Conservation (phyloP, 108 stramenopile species). For the Mediolabrus comicus region DNA sequence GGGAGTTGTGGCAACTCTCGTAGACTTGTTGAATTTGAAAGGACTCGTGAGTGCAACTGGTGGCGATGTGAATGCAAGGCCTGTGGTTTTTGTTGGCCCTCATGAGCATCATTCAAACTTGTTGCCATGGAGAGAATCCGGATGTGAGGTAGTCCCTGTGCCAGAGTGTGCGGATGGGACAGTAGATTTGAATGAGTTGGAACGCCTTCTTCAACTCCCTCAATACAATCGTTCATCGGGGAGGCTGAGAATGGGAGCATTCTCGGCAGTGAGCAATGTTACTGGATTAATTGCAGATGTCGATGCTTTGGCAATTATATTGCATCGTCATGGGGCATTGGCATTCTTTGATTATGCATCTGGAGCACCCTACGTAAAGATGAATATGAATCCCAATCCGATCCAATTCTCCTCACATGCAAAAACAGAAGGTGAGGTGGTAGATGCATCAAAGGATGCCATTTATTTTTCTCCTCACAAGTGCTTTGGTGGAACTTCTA, state of each 20-base stretch:
- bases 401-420: conserved; percentile 47
- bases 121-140: conserved; percentile 95
- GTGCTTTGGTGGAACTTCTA: conserved; percentile 74
- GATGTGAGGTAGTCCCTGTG: conserved; percentile 68
- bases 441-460: conserved; percentile 76
- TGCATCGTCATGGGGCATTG: conserved; percentile 88
- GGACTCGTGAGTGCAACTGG: not conserved
- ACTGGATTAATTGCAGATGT: conserved; percentile 89
- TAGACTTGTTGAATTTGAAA: conserved; percentile 67
- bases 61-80: conserved; percentile 14
- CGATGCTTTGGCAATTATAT: conserved; percentile 66
- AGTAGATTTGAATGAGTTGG: conserved; percentile 77
- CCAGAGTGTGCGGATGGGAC: conserved; percentile 41
- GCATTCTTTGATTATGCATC: conserved; percentile 97
- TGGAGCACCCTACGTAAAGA: conserved; percentile 88
- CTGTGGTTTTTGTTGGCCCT: conserved; percentile 90
- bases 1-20: conserved; percentile 75
- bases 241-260: conserved; percentile 81
- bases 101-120: conserved; percentile 98
- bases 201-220: conserved; percentile 53
- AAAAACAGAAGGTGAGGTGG: conserved; percentile 61
- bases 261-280: conserved; percentile 93
- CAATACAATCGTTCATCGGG: conserved; percentile 30
- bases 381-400: conserved; percentile 90
- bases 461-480: conserved; percentile 86